phyloP scores from a whole-genome alignment of 768 basidiomycete genomes.

The Myochromella boudieri region DNA sequence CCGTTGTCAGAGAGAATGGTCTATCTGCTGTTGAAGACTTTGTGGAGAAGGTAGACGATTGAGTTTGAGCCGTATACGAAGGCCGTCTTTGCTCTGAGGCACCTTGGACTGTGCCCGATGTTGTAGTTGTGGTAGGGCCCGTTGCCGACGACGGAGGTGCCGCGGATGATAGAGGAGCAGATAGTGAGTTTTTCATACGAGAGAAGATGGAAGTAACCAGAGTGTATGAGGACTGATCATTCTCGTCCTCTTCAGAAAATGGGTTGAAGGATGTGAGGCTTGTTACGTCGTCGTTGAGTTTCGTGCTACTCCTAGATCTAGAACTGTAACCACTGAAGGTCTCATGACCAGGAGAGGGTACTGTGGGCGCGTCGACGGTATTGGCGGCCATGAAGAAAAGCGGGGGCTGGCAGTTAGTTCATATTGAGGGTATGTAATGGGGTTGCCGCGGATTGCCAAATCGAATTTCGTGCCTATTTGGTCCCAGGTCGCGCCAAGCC shows the following conservation, averaged over 20 bases:
- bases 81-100: conserved; percentile 59
- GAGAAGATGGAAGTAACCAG: conserved; percentile 80
- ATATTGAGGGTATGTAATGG: no score
- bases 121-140: conserved; percentile 29
- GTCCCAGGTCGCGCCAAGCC: conserved; percentile 5
- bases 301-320: conserved; percentile 64
- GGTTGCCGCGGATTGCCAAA: no score
- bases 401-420: no score
- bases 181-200: conserved; percentile 77
- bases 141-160: conserved; percentile 38
- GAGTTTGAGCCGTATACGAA: conserved; percentile 45
- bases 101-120: conserved; percentile 19
- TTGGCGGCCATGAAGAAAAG: conserved; percentile 15
- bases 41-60: conserved; percentile 47
- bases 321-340: conserved; percentile 44
- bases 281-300: conserved; percentile 58
- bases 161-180: conserved; percentile 61
- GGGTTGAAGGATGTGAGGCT: conserved; percentile 88
- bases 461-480: not conserved
- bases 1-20: conserved; percentile 53
- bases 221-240: conserved; percentile 84
- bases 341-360: conserved; percentile 33
- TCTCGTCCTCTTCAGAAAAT: conserved; percentile 91
- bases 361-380: conserved; percentile 26
- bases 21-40: conserved; percentile 53